Evolutionary conservation across 225 moss, liverwort and hornwort species (phyloP), one percentile per base, ranked within the genome.

Genomic region (Polytrichum formosum): DNA sequence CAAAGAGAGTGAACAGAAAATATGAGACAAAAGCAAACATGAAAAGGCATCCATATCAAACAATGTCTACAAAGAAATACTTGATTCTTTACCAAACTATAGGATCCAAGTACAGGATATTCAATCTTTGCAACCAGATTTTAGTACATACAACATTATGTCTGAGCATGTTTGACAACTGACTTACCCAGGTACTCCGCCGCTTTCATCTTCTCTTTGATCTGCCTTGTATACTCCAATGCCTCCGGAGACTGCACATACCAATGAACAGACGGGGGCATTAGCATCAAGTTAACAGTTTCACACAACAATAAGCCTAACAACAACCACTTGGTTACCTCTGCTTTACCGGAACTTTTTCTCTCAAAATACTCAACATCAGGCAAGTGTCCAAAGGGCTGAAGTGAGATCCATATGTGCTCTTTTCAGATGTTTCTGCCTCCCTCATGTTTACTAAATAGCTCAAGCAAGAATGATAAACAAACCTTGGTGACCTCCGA

Each of bases 401-500:
- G 13, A 13, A 46, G 46, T 16, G 46, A 13, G 13, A 16, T 46
- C 16, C 46, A 46, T 46, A 46, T 13, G 46, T 46, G 16, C 10
- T 46, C 46, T 46, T 13, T 46, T 16, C 46, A 46, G 13, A 46
- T 46, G 16, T 2, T 46, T 16, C 46, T 46, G 46, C 46, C 46
- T 13, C 13, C 46, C 13, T 46, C 46, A 16, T 46, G 46, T 16
- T 16, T 46, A 46, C 2, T 13, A 46, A 46, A 46, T 46, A 35
- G 46, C 46, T 13, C 2, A 46, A 46, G 46, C 46, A 54, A 72
- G 68, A 69, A 74, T 72, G 74, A 72, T 72, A 67, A 69, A 85
- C 85, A 67, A 77, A 97, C 96, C 96, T 97, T 86, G 7, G 96
- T 97, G 64, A 97, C 96, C 76, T 93, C 92, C 63, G 93, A 97